Base-by-base conservation (phyloP, 768 basidiomycete genomes). In the Pleurotus tuoliensis region DNA sequence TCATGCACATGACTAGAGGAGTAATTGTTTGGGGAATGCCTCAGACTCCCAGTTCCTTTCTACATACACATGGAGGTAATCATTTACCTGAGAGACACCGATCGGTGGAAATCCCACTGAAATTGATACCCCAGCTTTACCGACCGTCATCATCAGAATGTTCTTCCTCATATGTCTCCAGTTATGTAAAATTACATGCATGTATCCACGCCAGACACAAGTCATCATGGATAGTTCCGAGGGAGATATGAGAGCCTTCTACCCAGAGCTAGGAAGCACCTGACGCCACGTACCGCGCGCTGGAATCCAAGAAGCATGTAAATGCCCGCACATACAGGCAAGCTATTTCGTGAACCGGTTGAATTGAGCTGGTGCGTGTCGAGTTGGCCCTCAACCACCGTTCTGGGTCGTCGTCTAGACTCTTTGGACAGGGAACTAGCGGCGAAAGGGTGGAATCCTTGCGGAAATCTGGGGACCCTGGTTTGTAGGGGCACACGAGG, bases 291-390 rank as follows among this genome's bases (percentile, higher is more conserved):
- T 53, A 53, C 51, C 51, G 39, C 22, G 39, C 39, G 51, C 39
- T 53, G 51, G 51, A 53, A 53, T 53, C 51, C 51, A 41, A 53
- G 51, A 53, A 53, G 51, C 51, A 53, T 38, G 34, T n/a, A 41
- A 53, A 53, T 34, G 27, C 48, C 48, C 24, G 48, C 7, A 50
- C 15, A 50, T 50, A 15, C 48, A 53, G 20, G 41, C 41, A 44
- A 16, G 41, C 20, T 22, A 22, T 16, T 1, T 44, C 2, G 41
- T 44, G 41, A 44, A 11, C 41, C 41, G 41, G 41, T 44, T 22
- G 30, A 44, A 44, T 11, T 44, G 41, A 44, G 20, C 41, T 44
- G 41, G 41, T 44, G 41, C 41, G 41, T 11, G n/a, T 44, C 41
- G 20, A 44, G 41, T 44, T 44, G 41, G 41, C 41, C 41, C n/a